A percentile compares a stretch with the other conserved stretches of the same genome.
Evolutionary conservation across 2,329 filamentous ascomycete genomes (phyloP).

Genomic region (Fusarium camptoceras): DNA sequence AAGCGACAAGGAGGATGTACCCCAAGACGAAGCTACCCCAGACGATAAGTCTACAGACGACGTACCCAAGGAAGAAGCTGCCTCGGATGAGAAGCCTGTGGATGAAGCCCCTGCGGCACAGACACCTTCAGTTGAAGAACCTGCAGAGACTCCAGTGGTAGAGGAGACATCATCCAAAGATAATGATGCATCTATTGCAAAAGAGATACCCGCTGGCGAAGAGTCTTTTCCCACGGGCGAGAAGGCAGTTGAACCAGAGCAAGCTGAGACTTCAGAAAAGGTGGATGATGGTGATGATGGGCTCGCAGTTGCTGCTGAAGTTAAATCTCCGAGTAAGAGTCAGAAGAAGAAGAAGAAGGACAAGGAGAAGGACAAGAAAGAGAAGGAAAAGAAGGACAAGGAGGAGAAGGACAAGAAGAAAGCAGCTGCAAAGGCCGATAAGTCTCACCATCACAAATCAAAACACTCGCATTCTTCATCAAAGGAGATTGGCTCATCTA

Average conservation of each 20-base stretch:
- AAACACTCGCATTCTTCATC: slow-evolving; percentile 35
- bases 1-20: slow-evolving; percentile 2
- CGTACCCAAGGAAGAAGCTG: not conserved
- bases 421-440: slow-evolving; percentile 32
- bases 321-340: slow-evolving; percentile 39
- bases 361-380: slow-evolving; percentile 62
- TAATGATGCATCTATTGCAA: not conserved
- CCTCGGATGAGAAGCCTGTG: not conserved
- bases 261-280: slow-evolving; percentile 7
- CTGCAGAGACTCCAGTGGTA: not conserved
- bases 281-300: slow-evolving; percentile 28
- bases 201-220: slow-evolving; percentile 6
- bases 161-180: slow-evolving; percentile 8
- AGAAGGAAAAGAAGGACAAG: slow-evolving; percentile 34
- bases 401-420: slow-evolving; percentile 34
- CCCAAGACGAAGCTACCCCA: slow-evolving; percentile 4
- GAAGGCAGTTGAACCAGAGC: slow-evolving; percentile 4
- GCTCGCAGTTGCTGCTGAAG: slow-evolving; percentile 6
- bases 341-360: slow-evolving; percentile 42
- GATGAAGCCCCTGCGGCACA: not conserved
- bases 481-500: slow-evolving; percentile 10
- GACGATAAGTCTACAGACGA: slow-evolving; percentile 9
- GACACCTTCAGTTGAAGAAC: slow-evolving; percentile 4
- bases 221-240: slow-evolving; percentile 3
- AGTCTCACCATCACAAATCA: slow-evolving; percentile 38